Evolutionary conservation across 495 filamentous ascomycete species (phyloP).

Genomic region (Hyaloscypha finlandica): DNA sequence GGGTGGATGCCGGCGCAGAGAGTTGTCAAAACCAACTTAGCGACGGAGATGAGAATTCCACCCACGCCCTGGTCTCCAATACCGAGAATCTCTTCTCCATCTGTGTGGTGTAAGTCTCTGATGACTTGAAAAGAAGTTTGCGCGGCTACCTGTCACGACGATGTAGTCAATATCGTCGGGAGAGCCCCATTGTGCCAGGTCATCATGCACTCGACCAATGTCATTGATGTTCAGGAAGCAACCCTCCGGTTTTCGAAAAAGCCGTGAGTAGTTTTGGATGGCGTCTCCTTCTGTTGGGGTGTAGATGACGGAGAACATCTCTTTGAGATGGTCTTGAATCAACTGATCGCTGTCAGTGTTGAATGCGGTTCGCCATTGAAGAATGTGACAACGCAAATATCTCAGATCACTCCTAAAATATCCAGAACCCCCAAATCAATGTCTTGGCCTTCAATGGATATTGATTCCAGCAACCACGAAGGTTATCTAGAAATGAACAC

Average conservation of each 20-base stretch:
- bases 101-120: conserved; percentile 20
- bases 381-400: too few relatives aligned
- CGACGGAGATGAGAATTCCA: conserved; percentile 80
- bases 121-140: not conserved
- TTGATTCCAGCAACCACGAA: too few relatives aligned
- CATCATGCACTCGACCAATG: conserved; percentile 57
- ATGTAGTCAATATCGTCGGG: conserved; percentile 85
- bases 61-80: conserved; percentile 94
- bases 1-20: conserved; percentile 86
- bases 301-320: conserved; percentile 89
- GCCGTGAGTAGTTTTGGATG: conserved; percentile 78
- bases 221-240: conserved; percentile 62
- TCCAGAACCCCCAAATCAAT: too few relatives aligned
- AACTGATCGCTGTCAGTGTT: conserved; percentile 42
- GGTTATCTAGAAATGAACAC: too few relatives aligned
- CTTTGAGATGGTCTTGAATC: conserved; percentile 67
- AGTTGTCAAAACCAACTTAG: conserved; percentile 81
- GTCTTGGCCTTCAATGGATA: too few relatives aligned
- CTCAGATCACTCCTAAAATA: too few relatives aligned
- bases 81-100: conserved; percentile 71
- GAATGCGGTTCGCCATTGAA: too few relatives aligned
- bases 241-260: conserved; percentile 77
- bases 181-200: conserved; percentile 66
- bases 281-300: conserved; percentile 93
- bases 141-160: conserved; percentile 68